phyloP scores from a whole-genome alignment of 148 eudicot genomes.

The Silene uniflora region DNA sequence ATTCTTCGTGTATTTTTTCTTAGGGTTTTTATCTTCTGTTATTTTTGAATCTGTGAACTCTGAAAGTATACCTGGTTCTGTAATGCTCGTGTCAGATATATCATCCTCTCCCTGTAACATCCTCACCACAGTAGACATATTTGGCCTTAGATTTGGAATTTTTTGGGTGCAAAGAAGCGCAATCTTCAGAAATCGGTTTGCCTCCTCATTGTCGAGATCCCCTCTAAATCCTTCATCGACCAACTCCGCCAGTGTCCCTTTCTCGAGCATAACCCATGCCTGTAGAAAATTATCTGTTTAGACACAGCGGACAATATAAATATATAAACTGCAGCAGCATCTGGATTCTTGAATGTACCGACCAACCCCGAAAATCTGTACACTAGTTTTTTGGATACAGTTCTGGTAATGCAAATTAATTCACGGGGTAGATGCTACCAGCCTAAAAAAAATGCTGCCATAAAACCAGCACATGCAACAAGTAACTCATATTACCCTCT shows the following conservation, averaged over 20 bases:
- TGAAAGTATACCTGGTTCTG: slow-evolving; percentile 43
- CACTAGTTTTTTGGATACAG: too few species aligned
- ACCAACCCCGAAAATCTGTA: too few species aligned
- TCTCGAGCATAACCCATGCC: slow-evolving; percentile 59
- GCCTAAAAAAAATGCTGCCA: neutral
- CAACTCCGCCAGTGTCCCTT: slow-evolving; percentile 31
- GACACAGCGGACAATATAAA: neutral
- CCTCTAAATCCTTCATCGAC: slow-evolving; percentile 43
- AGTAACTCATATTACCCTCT: slow-evolving; percentile 42
- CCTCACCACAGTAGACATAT: slow-evolving; percentile 52
- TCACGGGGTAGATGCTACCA: too few species aligned
- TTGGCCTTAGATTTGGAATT: slow-evolving; percentile 52
- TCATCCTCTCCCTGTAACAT: slow-evolving; percentile 56
- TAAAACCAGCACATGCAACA: neutral
- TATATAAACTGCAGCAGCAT: too few species aligned
- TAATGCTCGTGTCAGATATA: slow-evolving; percentile 26
- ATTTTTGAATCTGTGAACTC: slow-evolving; percentile 30
- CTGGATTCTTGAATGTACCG: too few species aligned
- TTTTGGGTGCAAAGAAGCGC: slow-evolving; percentile 75
- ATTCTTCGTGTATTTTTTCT: slow-evolving; percentile 3
- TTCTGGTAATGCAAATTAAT: too few species aligned
- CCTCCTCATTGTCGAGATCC: slow-evolving; percentile 47
- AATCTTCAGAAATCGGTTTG: slow-evolving; percentile 45
- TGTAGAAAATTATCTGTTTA: slow-evolving; percentile 27
- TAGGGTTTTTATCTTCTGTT: slow-evolving; percentile 9